phyloP scores from a whole-genome alignment of 306 rosid genomes.

The Mimosa pudica region DNA sequence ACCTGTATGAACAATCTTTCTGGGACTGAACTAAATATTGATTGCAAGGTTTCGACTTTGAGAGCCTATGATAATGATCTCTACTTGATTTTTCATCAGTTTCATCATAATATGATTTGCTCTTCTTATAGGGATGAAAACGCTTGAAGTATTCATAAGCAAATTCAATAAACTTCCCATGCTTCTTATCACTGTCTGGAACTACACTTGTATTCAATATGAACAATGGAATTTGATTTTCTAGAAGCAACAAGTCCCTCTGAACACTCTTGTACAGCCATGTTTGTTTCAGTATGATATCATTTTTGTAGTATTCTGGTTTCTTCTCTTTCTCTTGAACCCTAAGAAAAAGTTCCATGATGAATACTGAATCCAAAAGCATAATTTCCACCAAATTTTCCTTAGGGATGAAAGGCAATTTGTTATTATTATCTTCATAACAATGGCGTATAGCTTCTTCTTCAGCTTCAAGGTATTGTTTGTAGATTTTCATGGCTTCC shows the following conservation, averaged over 20 bases:
- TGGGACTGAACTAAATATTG: neutral
- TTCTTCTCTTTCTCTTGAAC: neutral
- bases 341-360: constrained; percentile 1
- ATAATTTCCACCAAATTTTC: constrained; percentile 17
- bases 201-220: neutral
- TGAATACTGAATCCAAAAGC: constrained; percentile 12
- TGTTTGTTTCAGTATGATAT: constrained; percentile 35
- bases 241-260: constrained; percentile 43
- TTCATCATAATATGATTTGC: neutral
- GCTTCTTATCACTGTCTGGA: neutral
- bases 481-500: neutral
- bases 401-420: neutral
- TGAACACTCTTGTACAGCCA: constrained; percentile 37
- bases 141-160: neutral
- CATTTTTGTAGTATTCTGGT: neutral
- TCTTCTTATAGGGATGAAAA: neutral
- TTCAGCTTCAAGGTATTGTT: neutral
- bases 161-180: neutral
- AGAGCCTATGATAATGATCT: neutral
- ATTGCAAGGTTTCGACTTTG: neutral
- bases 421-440: neutral
- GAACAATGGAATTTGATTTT: constrained; percentile 3
- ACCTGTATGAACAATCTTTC: neutral
- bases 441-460: neutral
- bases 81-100: neutral